Conservation (phyloP, 108 stramenopile species). For the Nitzschia inconspicua region DNA sequence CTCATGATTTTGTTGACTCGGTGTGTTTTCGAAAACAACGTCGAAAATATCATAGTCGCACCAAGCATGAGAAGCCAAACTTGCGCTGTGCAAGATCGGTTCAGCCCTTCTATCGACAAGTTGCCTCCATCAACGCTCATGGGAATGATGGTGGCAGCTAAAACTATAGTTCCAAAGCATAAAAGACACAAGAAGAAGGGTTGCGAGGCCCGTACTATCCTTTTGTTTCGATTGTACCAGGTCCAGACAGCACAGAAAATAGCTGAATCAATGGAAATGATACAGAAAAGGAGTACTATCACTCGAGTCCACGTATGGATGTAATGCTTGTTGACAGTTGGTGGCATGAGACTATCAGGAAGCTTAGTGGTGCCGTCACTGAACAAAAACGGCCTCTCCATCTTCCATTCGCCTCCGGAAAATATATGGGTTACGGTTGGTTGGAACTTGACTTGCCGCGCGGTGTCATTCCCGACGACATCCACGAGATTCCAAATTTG, state of each 20-base stretch:
- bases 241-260: constrained; percentile 29
- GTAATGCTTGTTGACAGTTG: constrained; percentile 11
- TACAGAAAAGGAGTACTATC: constrained; percentile 2
- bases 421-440: constrained; percentile 26
- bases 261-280: constrained; percentile 4
- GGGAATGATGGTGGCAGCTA: constrained; percentile 27
- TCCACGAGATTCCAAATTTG: constrained; percentile 32
- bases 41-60: constrained; percentile 35
- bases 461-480: not conserved
- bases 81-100: constrained; percentile 5
- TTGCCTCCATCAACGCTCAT: constrained; percentile 21
- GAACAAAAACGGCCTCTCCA: constrained; percentile 26
- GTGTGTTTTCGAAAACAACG: constrained; percentile 51
- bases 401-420: constrained; percentile 27
- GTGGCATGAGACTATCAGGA: too few relatives aligned
- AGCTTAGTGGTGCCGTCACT: constrained; percentile 32
- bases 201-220: constrained; percentile 39
- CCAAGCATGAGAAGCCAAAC: constrained; percentile 41
- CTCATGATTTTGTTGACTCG: constrained; percentile 43
- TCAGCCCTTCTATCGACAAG: not conserved
- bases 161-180: constrained; percentile 21
- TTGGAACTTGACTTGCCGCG: constrained; percentile 19
- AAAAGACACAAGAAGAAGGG: constrained; percentile 37
- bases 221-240: constrained; percentile 1
- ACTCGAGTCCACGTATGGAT: constrained; percentile 2